Base-by-base conservation (phyloP, 2,329 filamentous ascomycete species). In the Paecilomyces dactylethromorphus region DNA sequence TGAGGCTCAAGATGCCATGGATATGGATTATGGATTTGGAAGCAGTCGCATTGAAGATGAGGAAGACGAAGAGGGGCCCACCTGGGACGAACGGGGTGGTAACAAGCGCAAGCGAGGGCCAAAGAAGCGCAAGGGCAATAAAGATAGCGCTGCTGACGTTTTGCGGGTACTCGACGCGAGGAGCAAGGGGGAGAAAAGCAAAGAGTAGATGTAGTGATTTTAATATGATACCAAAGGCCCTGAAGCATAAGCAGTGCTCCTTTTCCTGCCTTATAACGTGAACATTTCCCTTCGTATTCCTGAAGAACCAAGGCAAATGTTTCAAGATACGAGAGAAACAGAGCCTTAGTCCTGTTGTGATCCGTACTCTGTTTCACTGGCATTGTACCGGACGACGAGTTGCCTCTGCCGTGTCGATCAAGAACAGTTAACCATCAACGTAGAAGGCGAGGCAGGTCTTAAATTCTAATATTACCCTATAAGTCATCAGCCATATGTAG, bases 11-110 rank as follows among this genome's bases (percentile, higher is more conserved):
- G 93, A 97, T 71, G 86, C 92, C 54, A 87, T 93, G 59, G 93
- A 99, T 75, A 83, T 99, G 76, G 94, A 99, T 69, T 85, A 97
- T 81, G 93, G 92, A 60, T 97, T 99, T 69, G 94, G 94, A 33
- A 90, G 87, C 21, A 94, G 89, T 69, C 84, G 93, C 29, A 88
- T 91, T 68, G 92, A 90, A 57, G 94, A 97, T 68, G 92, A 92
- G 55, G 92, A 92, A 60, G 92, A 96, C 63, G 84, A 88, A 63
- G 90, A 92, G 49, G 70, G 76, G 74, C 92, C 57, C 86, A 45
- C 39, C 84, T 45, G 78, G 29, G 69, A 69, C 33, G 68, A 68
- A 22, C 63, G 65, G 33, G 68, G 69, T 31, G 67, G 66, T 6
- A 76, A 71, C 61, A 78, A 77, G 68, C 74, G 78, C 62, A 81